A percentile compares a stretch with the other conserved stretches of the same genome.
Conservation (phyloP, 306 rosid species). For the Fagus crenata region DNA sequence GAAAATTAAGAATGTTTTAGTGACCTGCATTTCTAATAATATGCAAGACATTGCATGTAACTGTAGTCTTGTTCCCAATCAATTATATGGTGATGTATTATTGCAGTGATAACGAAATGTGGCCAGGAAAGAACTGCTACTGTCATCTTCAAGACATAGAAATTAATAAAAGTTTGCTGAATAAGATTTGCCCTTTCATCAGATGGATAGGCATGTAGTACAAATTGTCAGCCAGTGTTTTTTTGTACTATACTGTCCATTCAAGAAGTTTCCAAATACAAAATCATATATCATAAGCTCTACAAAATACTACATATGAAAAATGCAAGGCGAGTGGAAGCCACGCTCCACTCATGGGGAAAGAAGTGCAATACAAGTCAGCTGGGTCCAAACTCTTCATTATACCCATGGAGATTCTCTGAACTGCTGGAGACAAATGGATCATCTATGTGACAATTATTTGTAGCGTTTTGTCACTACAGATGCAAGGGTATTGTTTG, state of each 20-base stretch:
- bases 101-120: neutral
- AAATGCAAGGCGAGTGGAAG: slow-evolving; percentile 5
- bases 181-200: slow-evolving; percentile 7
- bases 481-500: neutral
- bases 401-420: slow-evolving; percentile 1
- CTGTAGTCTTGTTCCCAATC: neutral
- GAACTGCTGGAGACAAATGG: neutral
- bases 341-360: slow-evolving; percentile 29
- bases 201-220: slow-evolving; percentile 22
- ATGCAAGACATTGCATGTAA: too few species aligned
- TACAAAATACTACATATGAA: slow-evolving; percentile 9
- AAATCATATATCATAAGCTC: slow-evolving; percentile 18
- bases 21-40: too few species aligned
- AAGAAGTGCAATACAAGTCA: slow-evolving; percentile 27
- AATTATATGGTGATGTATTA: neutral
- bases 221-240: slow-evolving; percentile 18
- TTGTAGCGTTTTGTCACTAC: too few species aligned
- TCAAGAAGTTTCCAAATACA: slow-evolving; percentile 12
- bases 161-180: neutral
- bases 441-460: neutral
- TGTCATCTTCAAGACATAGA: neutral
- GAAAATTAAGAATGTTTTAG: too few species aligned
- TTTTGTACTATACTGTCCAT: neutral
- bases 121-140: neutral
- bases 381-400: slow-evolving; percentile 12